Evolutionary conservation across 306 rosid species (phyloP), one percentile per base, ranked within the genome.

Genomic region (Quercus ilex): DNA sequence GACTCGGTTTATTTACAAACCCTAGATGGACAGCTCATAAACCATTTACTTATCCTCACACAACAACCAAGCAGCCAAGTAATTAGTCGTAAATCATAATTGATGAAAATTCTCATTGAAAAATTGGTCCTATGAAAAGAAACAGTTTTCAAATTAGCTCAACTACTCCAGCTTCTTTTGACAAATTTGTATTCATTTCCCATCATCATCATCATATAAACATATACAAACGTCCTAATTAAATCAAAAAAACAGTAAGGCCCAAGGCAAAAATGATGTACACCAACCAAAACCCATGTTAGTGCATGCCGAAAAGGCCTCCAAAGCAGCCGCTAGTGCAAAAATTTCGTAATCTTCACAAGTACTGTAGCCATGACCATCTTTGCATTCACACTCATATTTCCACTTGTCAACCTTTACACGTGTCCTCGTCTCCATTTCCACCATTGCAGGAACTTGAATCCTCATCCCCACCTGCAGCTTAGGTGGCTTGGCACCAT

Each of bases 271-370:
- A 59, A 59, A 1, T 6, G 6, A 21, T 62, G 43, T 20, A 56
- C 15, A 12, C 28, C 77, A 70, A 63, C 25, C 4, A 25, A 41
- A n/a, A 30, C 2, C 11, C 25, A 69, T 18, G 21, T 31, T 41
- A 72, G 6, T 35, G 53, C 63, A 18, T 52, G 52, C 49, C 79
- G 80, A 86, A 41, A 85, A 83, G 23, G 89, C 88, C 71, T 94
- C 97, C 78, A 91, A 77, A 77, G 80, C 88, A 35, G 89, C 88
- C 15, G 87, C 89, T 4, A 89, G 73, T 0, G 91, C 94, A 83
- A 89, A 88, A 25, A 86, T 14, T 7, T 95, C 91, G 77, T 86
- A 88, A 77, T 91, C 89, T 41, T 79, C 88, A 18, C 81, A 67
- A 19, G 78, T 72, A 19, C 77, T 72, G 73, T 80, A 81, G 68